These are phyloP conservation scores for Nasturtium officinale DNA, from an alignment of 345 rosid genomes.

Conservation along the genomic window DNA sequence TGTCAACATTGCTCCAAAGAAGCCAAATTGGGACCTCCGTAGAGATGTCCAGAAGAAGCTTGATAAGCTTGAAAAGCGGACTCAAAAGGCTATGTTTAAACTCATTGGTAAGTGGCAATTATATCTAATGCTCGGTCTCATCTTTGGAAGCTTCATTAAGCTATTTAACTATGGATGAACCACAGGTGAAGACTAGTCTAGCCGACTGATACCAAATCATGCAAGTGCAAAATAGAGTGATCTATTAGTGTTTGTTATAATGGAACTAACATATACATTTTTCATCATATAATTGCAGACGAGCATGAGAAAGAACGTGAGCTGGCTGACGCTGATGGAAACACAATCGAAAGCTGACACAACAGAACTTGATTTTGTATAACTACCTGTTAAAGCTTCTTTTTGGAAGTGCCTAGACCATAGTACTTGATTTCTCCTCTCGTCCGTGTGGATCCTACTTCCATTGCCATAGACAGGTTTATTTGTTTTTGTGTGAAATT, in stretches of 20 bases:
- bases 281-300: conserved; percentile 50
- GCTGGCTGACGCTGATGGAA: conserved; percentile 48
- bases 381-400: conserved; percentile 12
- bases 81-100: conserved; percentile 76
- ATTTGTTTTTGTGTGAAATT: background rate
- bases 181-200: background rate
- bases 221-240: background rate
- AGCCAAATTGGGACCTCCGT: conserved; percentile 95
- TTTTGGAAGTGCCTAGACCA: conserved; percentile 4
- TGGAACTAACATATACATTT: conserved; percentile 2
- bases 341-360: conserved; percentile 41
- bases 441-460: background rate
- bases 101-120: conserved; percentile 68
- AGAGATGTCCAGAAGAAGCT: conserved; percentile 97
- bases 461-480: background rate
- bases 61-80: conserved; percentile 88
- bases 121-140: background rate
- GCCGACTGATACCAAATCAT: background rate
- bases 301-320: conserved; percentile 67
- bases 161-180: background rate
- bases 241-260: background rate
- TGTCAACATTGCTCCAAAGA: conserved; percentile 94
- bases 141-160: conserved; percentile 5
- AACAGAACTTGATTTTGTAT: background rate
- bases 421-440: conserved; percentile 9